Evolutionary conservation across 176 grass and related monocot genomes (phyloP), one percentile per base, ranked within the genome.

Genomic region (Ananas comosus): DNA sequence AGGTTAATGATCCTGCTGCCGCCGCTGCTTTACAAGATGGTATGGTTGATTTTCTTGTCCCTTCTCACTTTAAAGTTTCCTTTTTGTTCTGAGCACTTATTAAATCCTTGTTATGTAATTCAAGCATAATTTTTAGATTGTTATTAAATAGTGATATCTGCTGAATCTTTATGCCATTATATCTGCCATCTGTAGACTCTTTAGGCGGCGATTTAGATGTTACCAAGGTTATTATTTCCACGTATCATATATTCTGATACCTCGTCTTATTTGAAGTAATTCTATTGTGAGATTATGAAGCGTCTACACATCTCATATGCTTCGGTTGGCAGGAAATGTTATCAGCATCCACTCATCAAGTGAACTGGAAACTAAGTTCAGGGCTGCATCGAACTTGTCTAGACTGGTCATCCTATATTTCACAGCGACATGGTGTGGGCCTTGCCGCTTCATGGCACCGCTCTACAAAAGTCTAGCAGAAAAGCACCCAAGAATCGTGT

Each of bases 401-500:
- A 76, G 69, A 70, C 67, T 87, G n/a, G 72, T 72, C 2, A 69
- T 91, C 64, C 74, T 87, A 42, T 91, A 91, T 80, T 91, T 91
- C 65, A 91, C 81, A 11, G 84, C 88, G 56, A 82, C 72, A 66
- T 91, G 88, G 88, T 91, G 88, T 53, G 85, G 88, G 1, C 85
- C 85, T 4, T 87, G 88, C 63, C 81, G 81, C 49, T 80, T 84
- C 64, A 87, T 91, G 81, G 81, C 80, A 24, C 88, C 85, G 27
- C 53, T 91, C 61, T 91, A 74, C 71, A 83, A 82, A 69, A 80
- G 65, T 70, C 76, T 91, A 63, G 85, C 88, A 17, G 77, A 87
- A 63, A 84, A 82, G 33, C 74, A 91, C 72, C 65, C 28, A 11
- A 71, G 85, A n/a, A 42, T 87, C 0, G 76, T 82, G 47, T 91